Evolutionary conservation across 306 rosid species (phyloP), one percentile per base, ranked within the genome.

Genomic region (Purshia tridentata): DNA sequence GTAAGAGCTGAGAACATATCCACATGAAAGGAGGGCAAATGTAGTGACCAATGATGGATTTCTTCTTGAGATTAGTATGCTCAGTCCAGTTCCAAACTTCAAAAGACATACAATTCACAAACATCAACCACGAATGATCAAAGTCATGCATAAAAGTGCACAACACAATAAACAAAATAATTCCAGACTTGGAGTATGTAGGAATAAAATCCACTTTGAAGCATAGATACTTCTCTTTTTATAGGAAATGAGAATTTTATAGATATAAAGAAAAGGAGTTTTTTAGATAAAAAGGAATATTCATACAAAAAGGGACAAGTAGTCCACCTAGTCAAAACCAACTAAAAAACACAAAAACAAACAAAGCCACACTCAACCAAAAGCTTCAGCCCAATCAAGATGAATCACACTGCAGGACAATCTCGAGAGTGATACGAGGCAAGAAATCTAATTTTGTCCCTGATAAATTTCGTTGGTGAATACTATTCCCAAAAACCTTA

Each of bases 21-120:
- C 99, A 65, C 95, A 94, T 13, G 99, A 94, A 81, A 94, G 93
- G 65, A 94, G 94, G 77, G 87, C 84, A 84, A 94, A 94, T 15
- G 99, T 90, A 37, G 91, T 77, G 57, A 89, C 70, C 76, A 94
- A 81, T 6, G 99, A 91, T 1, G 99, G 99, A 82, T 94, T 91
- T 78, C 84, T 83, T 88, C 79, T 89, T 35, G 99, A 84, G 66
- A 95, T 85, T 53, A 84, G 40, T 76, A 95, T 88, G 88, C 99
- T 95, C 75, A 95, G 79, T 64, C 99, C 96, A 81, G 99, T 95
- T 83, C 99, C 99, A 73, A 91, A 84, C 98, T 95, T 90, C 89
- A 87, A 54, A 77, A 77, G 55, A 76, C 46, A 77, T n/a, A 77
- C 56, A 15, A 50, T 58, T 61, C 70, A 48, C 75, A 78, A 75